Conservation (phyloP, 2,329 filamentous ascomycete species). For the Plectosphaerella plurivora region DNA sequence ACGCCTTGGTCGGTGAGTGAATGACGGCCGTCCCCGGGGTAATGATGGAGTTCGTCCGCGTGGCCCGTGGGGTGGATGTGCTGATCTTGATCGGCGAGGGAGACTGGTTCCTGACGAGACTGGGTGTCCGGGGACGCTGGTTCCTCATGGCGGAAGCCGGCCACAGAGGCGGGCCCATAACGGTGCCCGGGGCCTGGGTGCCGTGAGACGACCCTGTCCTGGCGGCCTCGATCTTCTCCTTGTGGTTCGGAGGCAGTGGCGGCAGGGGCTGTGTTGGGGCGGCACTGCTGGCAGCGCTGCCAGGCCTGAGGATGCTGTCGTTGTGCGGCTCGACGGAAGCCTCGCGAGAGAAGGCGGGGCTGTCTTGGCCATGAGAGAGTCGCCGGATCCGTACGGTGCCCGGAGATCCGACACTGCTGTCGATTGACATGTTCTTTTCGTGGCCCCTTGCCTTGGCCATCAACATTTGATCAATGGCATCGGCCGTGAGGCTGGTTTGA, state of each 20-base stretch:
- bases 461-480: constrained; percentile 74
- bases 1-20: constrained; percentile 42
- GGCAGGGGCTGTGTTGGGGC: constrained; percentile 45
- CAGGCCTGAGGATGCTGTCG: constrained; percentile 46
- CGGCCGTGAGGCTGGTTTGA: constrained; percentile 80
- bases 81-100: constrained; percentile 43
- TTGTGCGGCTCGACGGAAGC: constrained; percentile 7
- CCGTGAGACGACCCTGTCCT: constrained; percentile 51
- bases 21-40: constrained; percentile 41
- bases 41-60: constrained; percentile 32
- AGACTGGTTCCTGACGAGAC: constrained; percentile 39
- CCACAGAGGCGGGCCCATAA: constrained; percentile 80
- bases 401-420: constrained; percentile 28
- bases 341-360: constrained; percentile 32
- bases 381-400: constrained; percentile 39
- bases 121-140: constrained; percentile 58
- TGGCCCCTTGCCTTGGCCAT: constrained; percentile 41
- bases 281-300: constrained; percentile 66
- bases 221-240: constrained; percentile 77
- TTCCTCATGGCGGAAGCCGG: constrained; percentile 67
- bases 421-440: constrained; percentile 30
- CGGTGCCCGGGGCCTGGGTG: constrained; percentile 28
- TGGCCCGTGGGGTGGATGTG: constrained; percentile 52
- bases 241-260: constrained; percentile 78
- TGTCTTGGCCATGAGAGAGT: constrained; percentile 47